These are phyloP conservation scores for Podospora tetraspora DNA, from an alignment of 495 filamentous ascomycete species.

Conservation along the genomic window DNA sequence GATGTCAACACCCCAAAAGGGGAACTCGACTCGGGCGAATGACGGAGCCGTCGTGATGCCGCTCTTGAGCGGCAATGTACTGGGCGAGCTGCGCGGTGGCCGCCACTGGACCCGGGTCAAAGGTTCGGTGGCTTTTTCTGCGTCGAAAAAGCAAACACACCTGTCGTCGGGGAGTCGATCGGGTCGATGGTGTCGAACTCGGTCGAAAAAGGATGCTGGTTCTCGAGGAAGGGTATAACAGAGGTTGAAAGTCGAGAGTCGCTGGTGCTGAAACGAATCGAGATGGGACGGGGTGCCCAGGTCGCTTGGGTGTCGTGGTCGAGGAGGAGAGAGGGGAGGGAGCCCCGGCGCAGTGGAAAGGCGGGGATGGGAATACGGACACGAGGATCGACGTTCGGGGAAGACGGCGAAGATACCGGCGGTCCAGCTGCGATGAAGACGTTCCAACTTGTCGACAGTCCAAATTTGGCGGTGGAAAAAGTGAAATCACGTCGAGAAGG, in stretches of 20 bases:
- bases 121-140: not conserved
- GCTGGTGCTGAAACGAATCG: constrained; percentile 1
- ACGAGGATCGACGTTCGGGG: not conserved
- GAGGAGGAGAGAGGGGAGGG: constrained; percentile 1
- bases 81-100: not conserved
- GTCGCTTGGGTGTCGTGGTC: constrained; percentile 1
- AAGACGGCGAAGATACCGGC: not conserved
- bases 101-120: not conserved
- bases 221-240: not conserved
- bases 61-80: not conserved
- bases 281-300: constrained; percentile 3
- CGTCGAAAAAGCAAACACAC: not conserved
- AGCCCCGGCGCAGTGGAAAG: not conserved
- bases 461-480: not conserved
- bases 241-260: not conserved
- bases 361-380: not conserved
- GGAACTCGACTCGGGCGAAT: not conserved
- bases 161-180: not conserved
- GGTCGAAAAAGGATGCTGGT: not conserved
- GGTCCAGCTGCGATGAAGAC: not conserved
- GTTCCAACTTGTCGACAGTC: not conserved
- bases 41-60: not conserved
- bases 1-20: not conserved
- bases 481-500: constrained; percentile 10
- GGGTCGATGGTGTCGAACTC: not conserved